A percentile compares a stretch with the other conserved stretches of the same genome.
Conservation (phyloP, 2,329 filamentous ascomycete species). For the Metarhizium sp. region DNA sequence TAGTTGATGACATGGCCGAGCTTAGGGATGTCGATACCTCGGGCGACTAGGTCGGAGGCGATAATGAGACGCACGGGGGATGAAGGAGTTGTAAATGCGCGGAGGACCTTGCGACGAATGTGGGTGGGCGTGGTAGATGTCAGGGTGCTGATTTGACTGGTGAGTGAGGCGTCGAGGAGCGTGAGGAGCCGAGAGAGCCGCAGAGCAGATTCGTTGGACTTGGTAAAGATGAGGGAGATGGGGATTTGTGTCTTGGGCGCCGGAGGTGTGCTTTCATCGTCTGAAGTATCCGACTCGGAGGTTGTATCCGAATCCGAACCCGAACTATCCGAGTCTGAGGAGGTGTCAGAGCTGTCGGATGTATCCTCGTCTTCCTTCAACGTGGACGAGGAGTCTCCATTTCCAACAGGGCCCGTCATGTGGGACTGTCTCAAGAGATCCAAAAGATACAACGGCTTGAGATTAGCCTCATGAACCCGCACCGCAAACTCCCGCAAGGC, state of each 20-base stretch:
- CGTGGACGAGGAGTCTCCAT: not conserved
- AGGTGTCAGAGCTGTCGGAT: constrained; percentile 12
- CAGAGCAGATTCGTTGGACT: constrained; percentile 80
- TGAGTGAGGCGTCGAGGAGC: constrained; percentile 52
- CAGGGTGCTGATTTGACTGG: constrained; percentile 54
- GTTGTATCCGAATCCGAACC: constrained; percentile 23
- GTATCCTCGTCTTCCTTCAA: constrained; percentile 1
- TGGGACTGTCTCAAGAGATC: constrained; percentile 57
- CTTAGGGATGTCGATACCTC: constrained; percentile 73
- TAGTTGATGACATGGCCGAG: constrained; percentile 89
- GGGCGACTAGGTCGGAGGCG: constrained; percentile 85
- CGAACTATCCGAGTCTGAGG: constrained; percentile 19
- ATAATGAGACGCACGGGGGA: constrained; percentile 65
- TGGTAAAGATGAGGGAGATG: constrained; percentile 73
- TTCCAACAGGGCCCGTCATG: constrained; percentile 22
- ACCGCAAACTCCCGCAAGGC: constrained; percentile 56
- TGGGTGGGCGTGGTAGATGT: constrained; percentile 71
- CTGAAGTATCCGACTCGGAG: constrained; percentile 19
- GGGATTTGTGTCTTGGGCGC: constrained; percentile 18
- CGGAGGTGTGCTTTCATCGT: not conserved
- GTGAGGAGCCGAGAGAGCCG: constrained; percentile 73
- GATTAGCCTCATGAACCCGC: constrained; percentile 56
- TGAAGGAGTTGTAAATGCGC: constrained; percentile 58
- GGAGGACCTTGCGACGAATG: constrained; percentile 56
- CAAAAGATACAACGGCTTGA: constrained; percentile 80